Evolutionary conservation across 78 protist genomes (phyloP).

Genomic region (Dictyostelium discoideum): DNA sequence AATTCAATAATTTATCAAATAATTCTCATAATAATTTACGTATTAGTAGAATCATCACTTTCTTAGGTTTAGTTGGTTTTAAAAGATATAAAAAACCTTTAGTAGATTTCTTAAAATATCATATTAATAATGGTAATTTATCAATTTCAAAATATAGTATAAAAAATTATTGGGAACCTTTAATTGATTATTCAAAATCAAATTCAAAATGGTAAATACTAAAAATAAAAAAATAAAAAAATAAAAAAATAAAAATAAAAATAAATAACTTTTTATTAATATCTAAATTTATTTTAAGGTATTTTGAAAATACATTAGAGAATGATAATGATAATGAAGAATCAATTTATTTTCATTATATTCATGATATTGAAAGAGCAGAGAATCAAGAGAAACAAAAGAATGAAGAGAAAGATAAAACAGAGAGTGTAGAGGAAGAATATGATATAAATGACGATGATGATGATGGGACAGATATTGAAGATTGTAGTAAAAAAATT

Average conservation of each 20-base stretch:
- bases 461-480: background rate
- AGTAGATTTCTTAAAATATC: background rate
- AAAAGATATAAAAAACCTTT: slow-evolving; percentile 7
- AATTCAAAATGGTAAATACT: background rate
- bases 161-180: background rate
- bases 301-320: background rate
- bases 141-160: background rate
- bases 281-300: background rate
- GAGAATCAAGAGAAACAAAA: background rate
- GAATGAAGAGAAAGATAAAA: background rate
- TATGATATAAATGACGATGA: background rate
- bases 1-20: background rate
- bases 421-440: background rate
- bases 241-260: too few relatives aligned
- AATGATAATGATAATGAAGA: background rate
- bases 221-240: background rate
- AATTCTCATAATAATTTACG: slow-evolving; percentile 24
- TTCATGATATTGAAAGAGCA: background rate
- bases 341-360: background rate
- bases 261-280: too few relatives aligned
- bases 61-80: background rate
- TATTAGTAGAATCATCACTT: slow-evolving; percentile 21
- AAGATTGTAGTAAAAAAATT: background rate
- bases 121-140: background rate
- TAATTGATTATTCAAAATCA: background rate